Percentiles rank a stretch among this genome's conserved stretches.
These are phyloP conservation scores for Alternaria atra DNA, from an alignment of 2,329 filamentous ascomycete species.

Conservation along the genomic window DNA sequence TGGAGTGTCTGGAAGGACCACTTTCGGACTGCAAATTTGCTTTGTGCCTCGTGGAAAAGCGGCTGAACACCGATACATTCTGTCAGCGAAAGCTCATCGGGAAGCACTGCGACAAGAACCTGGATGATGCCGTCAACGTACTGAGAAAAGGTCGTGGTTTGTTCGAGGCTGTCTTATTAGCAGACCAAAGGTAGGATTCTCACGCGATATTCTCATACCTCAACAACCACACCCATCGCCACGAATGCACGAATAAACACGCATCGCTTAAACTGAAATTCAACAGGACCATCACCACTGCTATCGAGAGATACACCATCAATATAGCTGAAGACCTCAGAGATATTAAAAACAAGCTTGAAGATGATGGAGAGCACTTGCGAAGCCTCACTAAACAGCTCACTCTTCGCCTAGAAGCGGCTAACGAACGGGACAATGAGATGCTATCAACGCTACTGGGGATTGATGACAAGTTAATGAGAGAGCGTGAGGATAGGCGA, in stretches of 20 bases:
- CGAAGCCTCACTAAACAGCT: neutral
- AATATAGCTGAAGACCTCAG: neutral
- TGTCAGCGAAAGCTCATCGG: neutral
- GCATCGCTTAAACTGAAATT: fast-evolving
- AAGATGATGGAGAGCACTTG: neutral
- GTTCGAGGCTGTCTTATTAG: neutral
- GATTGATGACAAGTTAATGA: neutral
- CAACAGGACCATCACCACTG: neutral
- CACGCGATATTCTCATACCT: neutral
- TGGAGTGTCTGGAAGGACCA: neutral
- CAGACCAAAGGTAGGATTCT: neutral
- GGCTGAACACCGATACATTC: neutral
- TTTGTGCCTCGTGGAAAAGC: neutral
- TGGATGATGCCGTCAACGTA: neutral
- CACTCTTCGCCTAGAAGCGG: neutral
- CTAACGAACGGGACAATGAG: neutral
- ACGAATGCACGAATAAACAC: neutral
- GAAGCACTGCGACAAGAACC: neutral
- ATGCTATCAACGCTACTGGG: neutral
- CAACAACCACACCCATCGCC: neutral
- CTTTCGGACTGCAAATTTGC: neutral
- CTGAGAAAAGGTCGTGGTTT: neutral
- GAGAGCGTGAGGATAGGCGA: neutral
- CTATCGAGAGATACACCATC: neutral
- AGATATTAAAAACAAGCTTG: neutral